Percentiles rank a stretch among this genome's conserved stretches.
Conservation (phyloP, 441 rosid genomes). For the Jatropha podagrica region DNA sequence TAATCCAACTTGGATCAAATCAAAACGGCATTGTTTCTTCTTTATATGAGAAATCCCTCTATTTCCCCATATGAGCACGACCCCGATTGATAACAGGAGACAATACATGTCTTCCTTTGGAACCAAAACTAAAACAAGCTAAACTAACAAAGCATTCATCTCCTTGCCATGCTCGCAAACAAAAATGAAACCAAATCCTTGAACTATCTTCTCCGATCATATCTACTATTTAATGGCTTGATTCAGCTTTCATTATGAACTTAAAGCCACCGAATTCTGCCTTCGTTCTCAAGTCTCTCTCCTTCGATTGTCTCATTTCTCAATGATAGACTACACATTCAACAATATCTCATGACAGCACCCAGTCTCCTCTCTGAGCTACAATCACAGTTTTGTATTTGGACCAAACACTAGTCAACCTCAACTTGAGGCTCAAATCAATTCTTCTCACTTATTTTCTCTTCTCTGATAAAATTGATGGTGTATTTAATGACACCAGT, state of each 20-base stretch:
- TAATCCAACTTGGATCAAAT: too few relatives aligned
- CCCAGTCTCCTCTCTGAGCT: constrained; percentile 53
- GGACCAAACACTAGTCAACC: constrained; percentile 48
- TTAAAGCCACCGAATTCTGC: constrained; percentile 41
- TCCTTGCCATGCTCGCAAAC: neutral
- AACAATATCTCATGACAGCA: constrained; percentile 47
- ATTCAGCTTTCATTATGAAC: constrained; percentile 31
- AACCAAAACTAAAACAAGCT: neutral
- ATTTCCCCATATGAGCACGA: too few relatives aligned
- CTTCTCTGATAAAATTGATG: constrained; percentile 54
- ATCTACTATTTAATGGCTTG: constrained; percentile 5
- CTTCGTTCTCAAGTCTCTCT: constrained; percentile 50
- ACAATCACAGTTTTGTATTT: constrained; percentile 48
- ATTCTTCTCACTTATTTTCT: constrained; percentile 55
- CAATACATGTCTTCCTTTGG: neutral
- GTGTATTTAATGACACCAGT: constrained; percentile 36
- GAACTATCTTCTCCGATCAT: constrained; percentile 2
- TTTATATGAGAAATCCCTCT: too few relatives aligned
- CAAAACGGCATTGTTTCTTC: too few relatives aligned
- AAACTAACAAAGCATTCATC: neutral
- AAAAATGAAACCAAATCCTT: neutral
- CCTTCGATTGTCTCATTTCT: constrained; percentile 48
- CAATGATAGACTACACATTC: constrained; percentile 46
- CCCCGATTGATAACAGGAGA: too few relatives aligned
- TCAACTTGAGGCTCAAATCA: constrained; percentile 56